Evolutionary conservation across 495 filamentous ascomycete species (phyloP).

Genomic region (Podospora pseudoanserina): DNA sequence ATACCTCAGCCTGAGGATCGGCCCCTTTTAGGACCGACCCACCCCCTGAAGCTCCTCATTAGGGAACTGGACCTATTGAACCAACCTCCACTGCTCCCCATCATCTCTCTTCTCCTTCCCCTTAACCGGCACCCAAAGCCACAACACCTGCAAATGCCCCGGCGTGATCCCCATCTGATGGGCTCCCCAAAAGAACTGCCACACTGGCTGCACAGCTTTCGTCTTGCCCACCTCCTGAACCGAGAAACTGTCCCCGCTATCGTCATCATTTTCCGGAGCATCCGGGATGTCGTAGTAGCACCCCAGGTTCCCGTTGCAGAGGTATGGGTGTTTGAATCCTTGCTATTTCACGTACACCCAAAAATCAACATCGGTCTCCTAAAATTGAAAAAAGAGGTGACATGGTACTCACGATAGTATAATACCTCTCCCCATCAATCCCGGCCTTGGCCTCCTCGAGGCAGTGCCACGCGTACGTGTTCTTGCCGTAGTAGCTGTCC

Average conservation of each 20-base stretch:
- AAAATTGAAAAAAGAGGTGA: not conserved
- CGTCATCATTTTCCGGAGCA: slow-evolving; percentile 8
- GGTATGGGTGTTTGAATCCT: slow-evolving; percentile 31
- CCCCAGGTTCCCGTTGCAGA: slow-evolving; percentile 34
- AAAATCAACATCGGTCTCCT: slow-evolving; percentile 8
- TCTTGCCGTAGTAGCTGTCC: slow-evolving; percentile 34
- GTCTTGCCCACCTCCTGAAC: not conserved
- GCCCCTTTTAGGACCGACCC: no score
- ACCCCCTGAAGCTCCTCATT: not conserved
- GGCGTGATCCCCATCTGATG: slow-evolving; percentile 27
- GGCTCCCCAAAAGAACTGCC: slow-evolving; percentile 36
- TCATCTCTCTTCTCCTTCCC: not conserved
- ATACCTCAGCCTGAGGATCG: not conserved
- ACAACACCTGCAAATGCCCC: slow-evolving; percentile 32
- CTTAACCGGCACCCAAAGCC: slow-evolving; percentile 27
- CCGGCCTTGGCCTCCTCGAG: not conserved
- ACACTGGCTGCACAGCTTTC: slow-evolving; percentile 22
- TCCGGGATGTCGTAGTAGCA: slow-evolving; percentile 34
- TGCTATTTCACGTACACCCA: slow-evolving; percentile 1
- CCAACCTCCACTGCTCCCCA: not conserved
- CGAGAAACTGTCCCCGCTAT: not conserved
- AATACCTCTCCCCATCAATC: slow-evolving; percentile 21
- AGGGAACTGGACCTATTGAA: not conserved
- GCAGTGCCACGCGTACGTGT: slow-evolving; percentile 30
- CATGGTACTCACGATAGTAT: slow-evolving; percentile 29